Conservation (phyloP, 805 yeast genomes). For the Candida easanensis region DNA sequence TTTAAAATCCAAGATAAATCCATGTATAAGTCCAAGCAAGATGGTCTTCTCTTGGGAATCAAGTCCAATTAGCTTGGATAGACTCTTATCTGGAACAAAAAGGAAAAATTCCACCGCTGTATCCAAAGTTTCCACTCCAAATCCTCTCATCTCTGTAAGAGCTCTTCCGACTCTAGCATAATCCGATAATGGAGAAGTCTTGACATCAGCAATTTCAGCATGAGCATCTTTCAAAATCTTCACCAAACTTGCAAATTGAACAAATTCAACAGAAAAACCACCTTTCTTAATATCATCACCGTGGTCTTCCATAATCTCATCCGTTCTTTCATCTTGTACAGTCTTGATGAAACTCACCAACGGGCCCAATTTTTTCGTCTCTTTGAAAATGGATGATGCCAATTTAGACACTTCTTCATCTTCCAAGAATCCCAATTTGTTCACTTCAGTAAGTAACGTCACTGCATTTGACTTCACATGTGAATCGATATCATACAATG, state of each 20-base stretch:
- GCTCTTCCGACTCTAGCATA: slow-evolving; percentile 29
- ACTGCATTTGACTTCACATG: slow-evolving; percentile 53
- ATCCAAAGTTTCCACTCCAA: not conserved
- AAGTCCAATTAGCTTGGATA: slow-evolving; percentile 33
- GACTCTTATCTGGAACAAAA: slow-evolving; percentile 37
- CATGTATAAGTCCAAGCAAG: slow-evolving; percentile 40
- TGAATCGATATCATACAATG: slow-evolving; percentile 50
- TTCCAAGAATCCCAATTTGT: slow-evolving; percentile 60
- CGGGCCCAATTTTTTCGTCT: slow-evolving; percentile 31
- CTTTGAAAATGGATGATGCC: slow-evolving; percentile 40
- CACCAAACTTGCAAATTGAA: slow-evolving; percentile 27
- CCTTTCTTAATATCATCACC: slow-evolving; percentile 26
- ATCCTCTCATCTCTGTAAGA: slow-evolving; percentile 28
- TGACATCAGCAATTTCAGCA: slow-evolving; percentile 7
- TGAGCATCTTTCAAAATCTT: slow-evolving; percentile 31
- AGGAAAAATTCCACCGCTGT: slow-evolving; percentile 42
- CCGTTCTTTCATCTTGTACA: slow-evolving; percentile 39
- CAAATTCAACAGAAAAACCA: slow-evolving; percentile 27
- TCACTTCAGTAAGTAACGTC: slow-evolving; percentile 51
- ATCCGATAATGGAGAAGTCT: slow-evolving; percentile 4
- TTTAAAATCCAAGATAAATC: slow-evolving; percentile 28
- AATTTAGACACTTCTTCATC: slow-evolving; percentile 50
- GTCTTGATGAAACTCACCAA: slow-evolving; percentile 54
- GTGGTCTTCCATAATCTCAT: slow-evolving; percentile 36
- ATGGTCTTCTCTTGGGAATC: slow-evolving; percentile 24